phyloP scores from a whole-genome alignment of 768 basidiomycete genomes.

The Boletus edulis region DNA sequence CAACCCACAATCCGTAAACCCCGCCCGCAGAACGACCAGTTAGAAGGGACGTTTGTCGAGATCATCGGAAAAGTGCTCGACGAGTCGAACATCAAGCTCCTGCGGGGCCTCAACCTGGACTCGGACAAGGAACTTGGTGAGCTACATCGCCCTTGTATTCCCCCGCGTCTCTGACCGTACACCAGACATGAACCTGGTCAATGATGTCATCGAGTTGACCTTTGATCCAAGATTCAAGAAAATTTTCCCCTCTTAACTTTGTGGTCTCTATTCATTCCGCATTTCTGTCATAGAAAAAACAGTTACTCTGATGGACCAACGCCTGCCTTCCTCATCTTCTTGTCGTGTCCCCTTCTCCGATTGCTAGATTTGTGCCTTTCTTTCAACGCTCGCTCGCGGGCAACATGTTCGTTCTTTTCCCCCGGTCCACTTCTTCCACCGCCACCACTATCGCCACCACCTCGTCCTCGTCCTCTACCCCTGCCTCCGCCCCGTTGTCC shows the following conservation, averaged over 20 bases:
- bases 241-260: slow-evolving; percentile 39
- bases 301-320: slow-evolving; percentile 31
- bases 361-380: slow-evolving; percentile 80
- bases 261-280: too few relatives aligned
- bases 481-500: slow-evolving; percentile 14
- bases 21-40: slow-evolving; percentile 37
- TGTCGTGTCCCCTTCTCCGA: slow-evolving; percentile 83
- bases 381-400: slow-evolving; percentile 66
- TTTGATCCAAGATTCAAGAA: slow-evolving; percentile 55
- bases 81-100: slow-evolving; percentile 54
- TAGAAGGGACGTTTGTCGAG: slow-evolving; percentile 59
- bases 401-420: slow-evolving; percentile 36
- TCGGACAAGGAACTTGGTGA: slow-evolving; percentile 52
- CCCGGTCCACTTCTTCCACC: slow-evolving; percentile 35
- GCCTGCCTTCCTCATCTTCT: slow-evolving; percentile 76
- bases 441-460: slow-evolving; percentile 37
- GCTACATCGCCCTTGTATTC: slow-evolving; percentile 18
- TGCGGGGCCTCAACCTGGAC: slow-evolving; percentile 54
- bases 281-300: not conserved
- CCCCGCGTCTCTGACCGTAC: slow-evolving; percentile 6
- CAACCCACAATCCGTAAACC: not conserved
- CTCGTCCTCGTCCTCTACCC: slow-evolving; percentile 37
- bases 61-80: slow-evolving; percentile 61
- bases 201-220: slow-evolving; percentile 59
- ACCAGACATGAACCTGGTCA: slow-evolving; percentile 57